Evolutionary conservation across 192 early-diverging fungal genomes (phyloP).

Genomic region (Geranomyces variabilis): DNA sequence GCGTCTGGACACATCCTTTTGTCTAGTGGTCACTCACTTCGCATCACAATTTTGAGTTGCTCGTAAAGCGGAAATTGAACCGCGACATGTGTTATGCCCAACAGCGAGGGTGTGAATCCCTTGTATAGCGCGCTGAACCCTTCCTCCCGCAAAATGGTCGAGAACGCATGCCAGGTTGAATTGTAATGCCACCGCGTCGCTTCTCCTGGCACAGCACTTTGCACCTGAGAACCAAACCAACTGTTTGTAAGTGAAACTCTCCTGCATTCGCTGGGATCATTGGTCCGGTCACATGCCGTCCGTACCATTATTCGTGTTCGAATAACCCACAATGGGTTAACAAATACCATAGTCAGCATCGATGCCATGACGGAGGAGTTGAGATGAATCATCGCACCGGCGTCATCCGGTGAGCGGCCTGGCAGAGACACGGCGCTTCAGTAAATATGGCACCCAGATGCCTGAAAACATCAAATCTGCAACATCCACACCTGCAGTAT

Average conservation of each 20-base stretch:
- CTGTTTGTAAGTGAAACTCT: background rate
- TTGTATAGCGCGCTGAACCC: slow-evolving; percentile 87
- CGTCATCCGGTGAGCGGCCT: slow-evolving; percentile 30
- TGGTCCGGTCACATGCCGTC: no score
- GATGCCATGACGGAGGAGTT: slow-evolving; percentile 85
- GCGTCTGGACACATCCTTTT: background rate
- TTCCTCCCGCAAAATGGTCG: slow-evolving; percentile 73
- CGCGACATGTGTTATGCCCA: slow-evolving; percentile 91
- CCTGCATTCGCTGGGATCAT: no score
- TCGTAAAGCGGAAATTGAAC: slow-evolving; percentile 98
- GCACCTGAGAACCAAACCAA: background rate
- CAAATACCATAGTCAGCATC: slow-evolving; percentile 72
- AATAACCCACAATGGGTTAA: slow-evolving; percentile 92
- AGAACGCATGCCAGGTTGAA: slow-evolving; percentile 80
- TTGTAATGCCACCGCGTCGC: slow-evolving; percentile 61
- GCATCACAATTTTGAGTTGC: slow-evolving; percentile 65
- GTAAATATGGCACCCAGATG: background rate
- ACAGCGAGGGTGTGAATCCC: slow-evolving; percentile 84
- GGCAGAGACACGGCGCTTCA: background rate
- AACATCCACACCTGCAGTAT: slow-evolving; percentile 29
- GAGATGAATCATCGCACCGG: slow-evolving; percentile 43
- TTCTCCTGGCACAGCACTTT: background rate
- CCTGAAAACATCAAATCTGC: background rate
- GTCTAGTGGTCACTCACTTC: slow-evolving; percentile 25
- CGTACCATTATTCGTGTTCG: slow-evolving; percentile 85